Percentiles rank a stretch among this genome's conserved stretches.
Evolutionary conservation across 192 early-diverging fungal genomes (phyloP).

Genomic region (Coemansia sp.): DNA sequence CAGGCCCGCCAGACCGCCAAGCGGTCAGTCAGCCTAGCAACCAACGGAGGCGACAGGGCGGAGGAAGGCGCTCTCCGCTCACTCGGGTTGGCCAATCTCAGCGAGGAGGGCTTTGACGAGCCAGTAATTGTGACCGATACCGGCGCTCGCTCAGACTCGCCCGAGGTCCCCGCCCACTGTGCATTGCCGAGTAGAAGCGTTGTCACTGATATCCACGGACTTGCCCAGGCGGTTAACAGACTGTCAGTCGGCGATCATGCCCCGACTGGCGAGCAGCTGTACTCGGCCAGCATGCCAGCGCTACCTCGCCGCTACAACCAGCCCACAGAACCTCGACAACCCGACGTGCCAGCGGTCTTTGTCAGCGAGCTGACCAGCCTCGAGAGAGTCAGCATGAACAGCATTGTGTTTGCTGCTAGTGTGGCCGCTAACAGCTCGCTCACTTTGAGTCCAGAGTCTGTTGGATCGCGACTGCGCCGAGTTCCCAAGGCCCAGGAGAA

Average conservation of each 20-base stretch:
- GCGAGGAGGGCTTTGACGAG: conserved; percentile 44
- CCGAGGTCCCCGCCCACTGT: background rate
- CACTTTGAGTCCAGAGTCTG: conserved; percentile 46
- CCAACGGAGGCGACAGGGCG: background rate
- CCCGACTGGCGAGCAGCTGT: conserved; percentile 5
- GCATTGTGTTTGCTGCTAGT: conserved; percentile 44
- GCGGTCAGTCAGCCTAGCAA: conserved; percentile 20
- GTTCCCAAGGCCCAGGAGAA: conserved; percentile 43
- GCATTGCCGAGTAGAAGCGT: background rate
- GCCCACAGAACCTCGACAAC: background rate
- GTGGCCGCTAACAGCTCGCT: conserved; percentile 36
- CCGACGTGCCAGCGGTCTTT: conserved; percentile 9
- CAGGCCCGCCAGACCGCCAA: conserved; percentile 7
- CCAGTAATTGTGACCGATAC: conserved; percentile 19
- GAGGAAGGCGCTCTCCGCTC: background rate
- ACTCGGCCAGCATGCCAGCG: conserved; percentile 42
- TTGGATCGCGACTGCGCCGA: conserved; percentile 45
- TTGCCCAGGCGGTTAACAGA: conserved; percentile 1
- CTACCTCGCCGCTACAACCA: conserved; percentile 1
- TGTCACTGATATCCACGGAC: background rate
- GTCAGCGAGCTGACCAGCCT: conserved; percentile 47
- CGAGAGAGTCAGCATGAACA: conserved; percentile 34
- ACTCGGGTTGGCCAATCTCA: background rate
- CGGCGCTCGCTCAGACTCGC: background rate
- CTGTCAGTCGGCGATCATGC: background rate